Base-by-base conservation (phyloP, 345 rosid genomes). In the Eucalyptus guilfoylei region DNA sequence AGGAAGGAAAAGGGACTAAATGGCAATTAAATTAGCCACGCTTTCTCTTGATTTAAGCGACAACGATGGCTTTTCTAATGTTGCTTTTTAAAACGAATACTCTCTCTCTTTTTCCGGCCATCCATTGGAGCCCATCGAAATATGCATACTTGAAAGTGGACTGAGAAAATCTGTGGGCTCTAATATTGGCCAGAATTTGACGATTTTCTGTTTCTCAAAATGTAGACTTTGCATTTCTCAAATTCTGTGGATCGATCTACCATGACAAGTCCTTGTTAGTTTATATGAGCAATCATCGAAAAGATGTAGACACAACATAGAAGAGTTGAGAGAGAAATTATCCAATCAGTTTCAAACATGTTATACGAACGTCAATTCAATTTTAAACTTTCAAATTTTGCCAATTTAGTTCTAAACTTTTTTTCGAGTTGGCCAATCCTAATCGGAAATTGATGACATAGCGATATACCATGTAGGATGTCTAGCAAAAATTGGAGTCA, bases 381-480 rank as follows among this genome's bases (percentile, higher is more conserved):
- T 19, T 3, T 6, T 5, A 21, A 21, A 37, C 2, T 11, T 37
- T 6, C 0, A 3, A 19, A 21, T 37, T 69, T 19, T 19, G 14
- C 1, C 1, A 37, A 10, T 37, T 11, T 21, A 72, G 4, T 11
- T 4, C 0, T 72, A 37, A 19, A 19, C 14, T 17, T 6, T 5
- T 8, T 55, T 55, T 55, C 1, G 3, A 23, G 62, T 10, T 55
- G 30, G 3, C 14, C 62, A 55, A 55, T 55, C 30, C 14, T 55
- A 2, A 26, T 26, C 0, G 14, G 32, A 60, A 60, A 60, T 60
- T 60, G 3, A 12, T 12, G 19, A 14, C 10, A 4, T n/a, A 19
- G 5, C 0, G 2, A n/a, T 0, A 13, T n/a, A 6, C 32, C 69
- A 13, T 3, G 34, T 0, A 30, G 5, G 8, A 62, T 15, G 34